Conservation (phyloP, 1,284 basidiomycete genomes). For the Psilocybe mexicana region DNA sequence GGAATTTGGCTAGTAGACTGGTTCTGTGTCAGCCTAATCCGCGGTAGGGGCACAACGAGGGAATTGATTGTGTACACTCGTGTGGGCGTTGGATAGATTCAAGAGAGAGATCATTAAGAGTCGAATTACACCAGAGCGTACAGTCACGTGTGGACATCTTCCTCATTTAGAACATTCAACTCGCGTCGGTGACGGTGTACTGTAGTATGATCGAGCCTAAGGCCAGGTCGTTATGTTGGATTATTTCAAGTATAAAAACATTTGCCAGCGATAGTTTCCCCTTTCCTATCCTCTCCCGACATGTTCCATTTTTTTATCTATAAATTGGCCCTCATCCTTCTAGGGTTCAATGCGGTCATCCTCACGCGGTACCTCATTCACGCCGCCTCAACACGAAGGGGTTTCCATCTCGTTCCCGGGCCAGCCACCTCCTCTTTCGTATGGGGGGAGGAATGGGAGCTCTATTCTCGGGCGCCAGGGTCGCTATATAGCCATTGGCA, state of each 20-base stretch:
- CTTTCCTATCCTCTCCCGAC: background rate
- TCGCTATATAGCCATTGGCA: constrained; percentile 53
- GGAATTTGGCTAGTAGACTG: background rate
- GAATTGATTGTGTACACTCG: background rate
- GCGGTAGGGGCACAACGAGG: background rate
- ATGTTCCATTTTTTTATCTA: constrained; percentile 19
- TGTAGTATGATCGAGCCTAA: too few species aligned
- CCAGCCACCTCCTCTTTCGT: constrained; percentile 46
- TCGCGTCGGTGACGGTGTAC: background rate
- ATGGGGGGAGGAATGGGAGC: constrained; percentile 59
- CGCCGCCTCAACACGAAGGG: constrained; percentile 28
- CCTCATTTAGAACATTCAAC: constrained; percentile 1
- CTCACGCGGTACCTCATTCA: constrained; percentile 31
- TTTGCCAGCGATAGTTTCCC: background rate
- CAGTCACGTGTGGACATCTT: constrained; percentile 16
- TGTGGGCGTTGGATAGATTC: background rate
- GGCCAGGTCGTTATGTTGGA: background rate
- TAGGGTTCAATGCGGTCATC: constrained; percentile 29
- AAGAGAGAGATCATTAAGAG: background rate
- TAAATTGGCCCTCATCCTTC: constrained; percentile 24
- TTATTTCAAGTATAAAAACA: background rate
- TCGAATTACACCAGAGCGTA: constrained; percentile 5
- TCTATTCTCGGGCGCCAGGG: constrained; percentile 51
- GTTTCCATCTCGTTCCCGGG: constrained; percentile 47
- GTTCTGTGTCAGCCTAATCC: background rate